These are phyloP conservation scores for Trichoderma oligosporum DNA, from an alignment of 2,329 filamentous ascomycete species.

Conservation along the genomic window DNA sequence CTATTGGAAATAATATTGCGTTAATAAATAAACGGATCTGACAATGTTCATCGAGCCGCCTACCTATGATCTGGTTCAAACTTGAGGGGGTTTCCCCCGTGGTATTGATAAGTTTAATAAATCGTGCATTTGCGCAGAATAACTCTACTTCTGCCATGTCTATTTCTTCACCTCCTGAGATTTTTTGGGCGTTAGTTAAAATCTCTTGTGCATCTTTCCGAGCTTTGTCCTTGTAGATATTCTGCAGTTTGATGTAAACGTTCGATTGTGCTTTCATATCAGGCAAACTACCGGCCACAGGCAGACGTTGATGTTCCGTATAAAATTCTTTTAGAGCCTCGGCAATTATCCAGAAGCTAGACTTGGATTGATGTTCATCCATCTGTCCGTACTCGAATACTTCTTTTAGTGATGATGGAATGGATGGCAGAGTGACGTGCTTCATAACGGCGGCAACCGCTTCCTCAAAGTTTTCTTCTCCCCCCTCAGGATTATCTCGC, in stretches of 20 bases:
- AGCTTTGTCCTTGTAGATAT: slow-evolving; percentile 87
- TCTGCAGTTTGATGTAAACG: slow-evolving; percentile 87
- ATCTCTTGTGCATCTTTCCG: slow-evolving; percentile 75
- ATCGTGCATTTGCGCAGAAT: slow-evolving; percentile 93
- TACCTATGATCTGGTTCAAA: slow-evolving; percentile 54
- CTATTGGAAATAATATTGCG: slow-evolving; percentile 34
- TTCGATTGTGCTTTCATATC: slow-evolving; percentile 96
- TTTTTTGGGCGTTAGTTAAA: slow-evolving; percentile 56
- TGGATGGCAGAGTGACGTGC: slow-evolving; percentile 65
- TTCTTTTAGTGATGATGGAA: slow-evolving; percentile 67
- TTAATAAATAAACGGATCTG: not conserved
- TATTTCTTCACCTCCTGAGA: slow-evolving; percentile 50
- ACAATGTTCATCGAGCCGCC: slow-evolving; percentile 28
- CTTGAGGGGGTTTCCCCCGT: slow-evolving; percentile 41
- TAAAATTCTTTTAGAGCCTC: slow-evolving; percentile 76
- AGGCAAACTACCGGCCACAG: slow-evolving; percentile 80
- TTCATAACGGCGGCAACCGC: slow-evolving; percentile 84
- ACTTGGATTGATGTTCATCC: slow-evolving; percentile 28
- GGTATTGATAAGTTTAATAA: slow-evolving; percentile 79
- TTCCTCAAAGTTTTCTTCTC: slow-evolving; percentile 96
- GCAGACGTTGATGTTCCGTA: slow-evolving; percentile 66
- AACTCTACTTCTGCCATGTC: slow-evolving; percentile 74
- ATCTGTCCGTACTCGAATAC: slow-evolving; percentile 65
- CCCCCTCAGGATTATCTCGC: slow-evolving; percentile 72
- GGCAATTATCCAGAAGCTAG: slow-evolving; percentile 85